These are phyloP conservation scores for Mortierella sp. DNA, from an alignment of 371 early-diverging fungal genomes.

Conservation along the genomic window DNA sequence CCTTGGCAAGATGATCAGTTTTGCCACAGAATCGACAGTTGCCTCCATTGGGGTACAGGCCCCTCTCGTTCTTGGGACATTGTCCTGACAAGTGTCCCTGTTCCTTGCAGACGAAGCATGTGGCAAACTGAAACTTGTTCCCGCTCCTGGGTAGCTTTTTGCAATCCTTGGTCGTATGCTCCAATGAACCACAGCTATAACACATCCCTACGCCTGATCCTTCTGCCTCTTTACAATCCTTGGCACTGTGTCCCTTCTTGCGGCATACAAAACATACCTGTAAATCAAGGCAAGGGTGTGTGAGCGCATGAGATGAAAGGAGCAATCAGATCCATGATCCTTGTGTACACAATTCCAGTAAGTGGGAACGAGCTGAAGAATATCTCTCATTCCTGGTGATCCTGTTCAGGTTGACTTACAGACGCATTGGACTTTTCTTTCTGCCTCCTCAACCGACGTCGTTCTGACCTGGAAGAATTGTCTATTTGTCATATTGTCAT, in stretches of 20 bases:
- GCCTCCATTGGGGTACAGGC: conserved; percentile 94
- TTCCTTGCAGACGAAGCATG: conserved; percentile 88
- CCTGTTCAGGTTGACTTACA: conserved; percentile 22
- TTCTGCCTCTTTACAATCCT: conserved; percentile 80
- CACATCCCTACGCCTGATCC: conserved; percentile 75
- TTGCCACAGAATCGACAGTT: conserved; percentile 88
- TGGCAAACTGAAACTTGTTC: conserved; percentile 74
- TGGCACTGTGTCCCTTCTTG: conserved; percentile 84
- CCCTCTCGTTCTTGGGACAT: conserved; percentile 88
- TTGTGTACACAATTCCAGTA: no score
- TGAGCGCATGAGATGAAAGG: no score
- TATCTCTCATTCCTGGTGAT: no score
- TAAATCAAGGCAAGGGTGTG: no score
- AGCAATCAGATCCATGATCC: neutral
- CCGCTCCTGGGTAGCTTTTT: conserved; percentile 68
- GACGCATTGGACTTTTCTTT: conserved; percentile 39
- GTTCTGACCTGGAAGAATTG: conserved; percentile 30
- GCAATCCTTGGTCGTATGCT: conserved; percentile 85
- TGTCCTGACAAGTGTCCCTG: conserved; percentile 85
- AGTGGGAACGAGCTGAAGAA: no score
- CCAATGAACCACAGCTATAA: conserved; percentile 87
- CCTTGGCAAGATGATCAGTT: conserved; percentile 85
- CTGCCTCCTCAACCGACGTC: conserved; percentile 46
- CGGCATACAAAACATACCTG: conserved; percentile 89
- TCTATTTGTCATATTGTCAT: no score